These are phyloP conservation scores for Brasenia schreberi DNA, from an alignment of 164 flowering plant species.

Conservation along the genomic window DNA sequence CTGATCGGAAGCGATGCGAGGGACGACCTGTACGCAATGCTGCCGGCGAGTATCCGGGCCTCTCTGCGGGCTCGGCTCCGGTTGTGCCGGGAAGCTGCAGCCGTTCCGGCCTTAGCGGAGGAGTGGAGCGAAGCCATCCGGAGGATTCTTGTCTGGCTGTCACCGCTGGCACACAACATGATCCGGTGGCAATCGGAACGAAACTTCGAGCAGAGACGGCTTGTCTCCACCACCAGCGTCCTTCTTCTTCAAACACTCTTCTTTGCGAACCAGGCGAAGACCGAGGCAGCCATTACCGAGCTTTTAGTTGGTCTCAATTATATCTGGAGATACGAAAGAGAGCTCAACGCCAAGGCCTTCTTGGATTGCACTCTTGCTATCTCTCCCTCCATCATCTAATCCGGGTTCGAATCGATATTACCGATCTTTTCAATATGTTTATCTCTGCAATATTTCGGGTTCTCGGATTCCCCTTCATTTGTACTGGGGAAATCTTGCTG, in stretches of 20 bases:
- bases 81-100: slow-evolving; percentile 26
- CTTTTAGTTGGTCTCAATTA: slow-evolving; percentile 86
- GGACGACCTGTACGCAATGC: slow-evolving; percentile 77
- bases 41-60: slow-evolving; percentile 53
- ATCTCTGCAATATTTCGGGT: no score
- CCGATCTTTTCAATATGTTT: no score
- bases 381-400: no score
- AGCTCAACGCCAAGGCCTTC: slow-evolving; percentile 79
- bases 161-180: slow-evolving; percentile 85
- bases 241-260: slow-evolving; percentile 62
- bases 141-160: slow-evolving; percentile 70
- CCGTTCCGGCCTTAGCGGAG: slow-evolving; percentile 57
- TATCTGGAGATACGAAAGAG: slow-evolving; percentile 91
- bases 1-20: slow-evolving; percentile 73
- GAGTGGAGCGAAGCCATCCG: slow-evolving; percentile 80
- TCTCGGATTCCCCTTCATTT: no score
- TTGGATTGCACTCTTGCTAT: slow-evolving; percentile 23
- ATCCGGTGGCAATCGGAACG: slow-evolving; percentile 92
- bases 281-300: slow-evolving; percentile 94
- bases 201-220: slow-evolving; percentile 78
- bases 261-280: slow-evolving; percentile 73
- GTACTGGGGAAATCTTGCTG: no score
- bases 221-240: slow-evolving; percentile 36
- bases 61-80: slow-evolving; percentile 50
- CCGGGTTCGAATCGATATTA: no score